Conservation (phyloP, 164 flowering plant species). For the Aristolochia contorta region DNA sequence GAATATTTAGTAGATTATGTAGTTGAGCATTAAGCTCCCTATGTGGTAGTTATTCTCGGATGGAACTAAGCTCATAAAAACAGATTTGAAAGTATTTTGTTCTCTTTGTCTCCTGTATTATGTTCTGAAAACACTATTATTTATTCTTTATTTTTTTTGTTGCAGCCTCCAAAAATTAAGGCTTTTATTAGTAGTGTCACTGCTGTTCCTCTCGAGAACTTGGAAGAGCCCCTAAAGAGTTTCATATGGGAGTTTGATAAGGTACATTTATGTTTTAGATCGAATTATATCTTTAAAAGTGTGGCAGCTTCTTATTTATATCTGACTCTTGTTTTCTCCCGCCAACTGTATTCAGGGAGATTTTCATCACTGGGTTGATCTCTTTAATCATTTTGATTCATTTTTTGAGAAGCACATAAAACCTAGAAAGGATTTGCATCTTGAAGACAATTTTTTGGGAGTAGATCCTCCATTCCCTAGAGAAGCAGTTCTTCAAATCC, state of each 20-base stretch:
- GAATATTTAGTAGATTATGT: too few relatives aligned
- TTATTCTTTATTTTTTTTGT: conserved; percentile 1
- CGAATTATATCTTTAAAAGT: background rate
- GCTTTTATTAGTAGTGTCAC: conserved; percentile 63
- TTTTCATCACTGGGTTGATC: conserved; percentile 95
- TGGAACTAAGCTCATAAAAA: background rate
- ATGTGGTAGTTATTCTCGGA: background rate
- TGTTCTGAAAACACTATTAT: background rate
- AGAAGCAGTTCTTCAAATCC: conserved; percentile 78
- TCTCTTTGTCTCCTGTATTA: background rate
- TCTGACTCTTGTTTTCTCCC: background rate
- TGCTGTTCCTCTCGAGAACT: conserved; percentile 66
- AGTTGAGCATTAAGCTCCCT: too few relatives aligned
- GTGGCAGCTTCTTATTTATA: background rate
- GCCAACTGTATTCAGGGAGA: conserved; percentile 54
- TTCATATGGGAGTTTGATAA: conserved; percentile 90
- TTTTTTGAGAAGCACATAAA: conserved; percentile 79
- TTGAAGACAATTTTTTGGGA: conserved; percentile 62
- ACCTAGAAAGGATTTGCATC: conserved; percentile 74
- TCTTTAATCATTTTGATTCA: conserved; percentile 85
- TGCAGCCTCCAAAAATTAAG: conserved; percentile 84
- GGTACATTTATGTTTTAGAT: conserved; percentile 25
- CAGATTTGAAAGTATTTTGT: background rate
- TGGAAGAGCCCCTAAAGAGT: conserved; percentile 56
- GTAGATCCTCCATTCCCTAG: conserved; percentile 82